Conservation (phyloP, 2,329 filamentous ascomycete species). For the Nannizzia gypsea region DNA sequence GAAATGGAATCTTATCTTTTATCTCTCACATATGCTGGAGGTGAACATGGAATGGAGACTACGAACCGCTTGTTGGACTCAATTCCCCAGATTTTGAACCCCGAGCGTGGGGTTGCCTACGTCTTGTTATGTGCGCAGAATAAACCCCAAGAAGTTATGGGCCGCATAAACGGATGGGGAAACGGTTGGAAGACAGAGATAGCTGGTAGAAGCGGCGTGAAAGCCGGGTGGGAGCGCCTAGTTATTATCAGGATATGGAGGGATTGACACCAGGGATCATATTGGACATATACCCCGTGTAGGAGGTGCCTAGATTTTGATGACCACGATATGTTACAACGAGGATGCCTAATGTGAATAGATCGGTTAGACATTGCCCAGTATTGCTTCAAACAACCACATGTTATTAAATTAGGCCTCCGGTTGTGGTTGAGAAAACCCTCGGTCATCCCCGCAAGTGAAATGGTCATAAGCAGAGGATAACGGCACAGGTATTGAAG, state of each 20-base stretch:
- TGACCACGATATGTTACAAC: neutral
- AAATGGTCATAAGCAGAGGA: neutral
- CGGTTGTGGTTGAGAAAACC: neutral
- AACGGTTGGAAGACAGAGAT: slow-evolving; percentile 60
- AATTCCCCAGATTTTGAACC: slow-evolving; percentile 53
- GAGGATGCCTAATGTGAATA: neutral
- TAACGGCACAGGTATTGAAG: no score
- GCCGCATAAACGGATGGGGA: slow-evolving; percentile 48
- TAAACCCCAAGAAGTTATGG: slow-evolving; percentile 62
- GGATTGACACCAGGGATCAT: neutral
- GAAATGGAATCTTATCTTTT: slow-evolving; percentile 75
- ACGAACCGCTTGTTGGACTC: slow-evolving; percentile 65
- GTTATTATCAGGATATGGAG: slow-evolving; percentile 80
- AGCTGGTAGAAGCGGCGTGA: slow-evolving; percentile 71
- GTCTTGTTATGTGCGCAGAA: slow-evolving; percentile 85
- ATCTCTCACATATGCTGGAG: slow-evolving; percentile 78
- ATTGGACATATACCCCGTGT: neutral
- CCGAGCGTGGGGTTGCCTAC: slow-evolving; percentile 66
- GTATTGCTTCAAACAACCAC: neutral
- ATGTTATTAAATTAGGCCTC: neutral
- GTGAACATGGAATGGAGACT: slow-evolving; percentile 83
- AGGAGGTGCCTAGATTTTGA: neutral
- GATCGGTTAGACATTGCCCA: neutral
- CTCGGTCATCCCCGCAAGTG: neutral
- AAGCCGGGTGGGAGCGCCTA: slow-evolving; percentile 89